Evolutionary conservation across 108 stramenopile species (phyloP).

Genomic region (Cyclotella baltica): DNA sequence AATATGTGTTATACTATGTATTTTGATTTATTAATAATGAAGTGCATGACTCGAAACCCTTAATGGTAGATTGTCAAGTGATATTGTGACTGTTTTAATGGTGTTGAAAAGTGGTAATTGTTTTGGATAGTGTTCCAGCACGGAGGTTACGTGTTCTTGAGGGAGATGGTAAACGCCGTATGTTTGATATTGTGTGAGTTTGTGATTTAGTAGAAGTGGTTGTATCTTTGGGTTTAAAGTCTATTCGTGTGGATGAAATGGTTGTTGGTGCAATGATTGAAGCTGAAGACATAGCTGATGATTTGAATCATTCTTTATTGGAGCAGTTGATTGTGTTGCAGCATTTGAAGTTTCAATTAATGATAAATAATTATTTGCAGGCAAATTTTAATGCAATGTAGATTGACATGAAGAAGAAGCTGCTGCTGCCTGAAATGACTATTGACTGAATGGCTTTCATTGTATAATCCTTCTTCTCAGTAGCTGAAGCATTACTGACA

Average conservation of each 20-base stretch:
- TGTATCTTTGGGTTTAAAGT: background rate
- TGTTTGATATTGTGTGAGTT: background rate
- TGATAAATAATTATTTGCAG: too few relatives aligned
- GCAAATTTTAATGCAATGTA: too few relatives aligned
- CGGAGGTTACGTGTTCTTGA: slow-evolving; percentile 29
- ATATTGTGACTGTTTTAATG: background rate
- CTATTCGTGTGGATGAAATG: background rate
- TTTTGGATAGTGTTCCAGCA: slow-evolving; percentile 25
- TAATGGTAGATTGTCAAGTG: too few relatives aligned
- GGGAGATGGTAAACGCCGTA: background rate
- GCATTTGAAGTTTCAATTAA: too few relatives aligned
- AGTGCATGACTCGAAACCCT: too few relatives aligned
- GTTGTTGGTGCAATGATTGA: background rate
- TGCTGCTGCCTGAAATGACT: too few relatives aligned
- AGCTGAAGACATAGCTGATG: too few relatives aligned
- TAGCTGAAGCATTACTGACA: background rate
- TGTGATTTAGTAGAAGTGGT: slow-evolving; percentile 12
- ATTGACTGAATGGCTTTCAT: background rate
- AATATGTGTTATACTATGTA: too few relatives aligned
- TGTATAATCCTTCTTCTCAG: background rate
- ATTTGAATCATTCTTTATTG: too few relatives aligned
- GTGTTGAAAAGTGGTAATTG: slow-evolving; percentile 4
- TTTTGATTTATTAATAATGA: too few relatives aligned
- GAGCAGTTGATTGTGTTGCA: background rate
- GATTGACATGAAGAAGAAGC: too few relatives aligned